Evolutionary conservation across 768 basidiomycete genomes (phyloP), one percentile per base, ranked within the genome.

Genomic region (Podaxis carcinomalis): DNA sequence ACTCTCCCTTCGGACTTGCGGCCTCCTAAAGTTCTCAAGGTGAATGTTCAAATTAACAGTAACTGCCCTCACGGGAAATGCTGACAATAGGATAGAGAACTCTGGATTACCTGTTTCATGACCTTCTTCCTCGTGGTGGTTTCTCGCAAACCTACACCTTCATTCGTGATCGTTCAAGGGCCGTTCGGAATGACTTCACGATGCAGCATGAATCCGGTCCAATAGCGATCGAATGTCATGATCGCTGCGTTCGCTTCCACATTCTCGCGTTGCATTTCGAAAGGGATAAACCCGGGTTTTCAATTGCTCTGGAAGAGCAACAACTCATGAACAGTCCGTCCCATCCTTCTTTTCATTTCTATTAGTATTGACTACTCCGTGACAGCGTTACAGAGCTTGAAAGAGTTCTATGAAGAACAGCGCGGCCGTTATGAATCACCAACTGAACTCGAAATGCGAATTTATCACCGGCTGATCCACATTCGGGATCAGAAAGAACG

Each of bases 381-480:
- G 46, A 51, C 66, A 98, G 95, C 94, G 14, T 80, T 98, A 39
- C 92, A 93, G 71, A 93, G 90, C 67, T 80, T 98, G 58, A 94
- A 93, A 72, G 92, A 98, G 69, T 95, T 93, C 67, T 96, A 97
- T 69, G 87, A 92, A 64, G 95, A 97, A 68, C 87, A 91, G 60
- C 79, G 85, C 0, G 81, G 78, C 7, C 74, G 76, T 44, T 88
- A 88, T 62, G 75, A 86, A 66, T 90, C 89, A 9, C 85, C 89
- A 0, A 90, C 89, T 40, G 95, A 98, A 69, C 83, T 98, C 50
- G 96, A 99, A 73, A 97, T 99, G 87, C 87, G 93, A 35, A 87
- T 97, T 1, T 99, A 98, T 74, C 92, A 95, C 69, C 86, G 95
- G 51, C 84, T 98, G 32, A 88, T 92, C 28, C 93, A 97, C 67